Evolutionary conservation across 352 stramenopile genomes (phyloP), one percentile per base, ranked within the genome.

Genomic region (Pythium aristosporum): DNA sequence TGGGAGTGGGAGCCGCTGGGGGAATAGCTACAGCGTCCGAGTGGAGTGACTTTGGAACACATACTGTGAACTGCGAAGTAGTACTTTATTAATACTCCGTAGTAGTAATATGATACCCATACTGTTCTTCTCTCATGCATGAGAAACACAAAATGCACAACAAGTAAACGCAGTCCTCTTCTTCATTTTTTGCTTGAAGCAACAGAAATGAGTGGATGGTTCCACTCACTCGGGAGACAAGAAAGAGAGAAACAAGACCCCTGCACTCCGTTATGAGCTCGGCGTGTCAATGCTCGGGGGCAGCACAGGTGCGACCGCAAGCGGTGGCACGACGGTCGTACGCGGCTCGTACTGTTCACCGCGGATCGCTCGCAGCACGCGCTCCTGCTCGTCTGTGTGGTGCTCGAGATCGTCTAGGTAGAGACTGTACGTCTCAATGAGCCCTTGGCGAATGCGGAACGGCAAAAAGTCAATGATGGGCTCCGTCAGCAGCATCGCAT

Each of bases 391-490:
- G 57, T 88, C 78, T 46, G 77, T 82, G 69, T 93, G 84, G 69
- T 92, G 84, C 71, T 93, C 84, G 42, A 93, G 68, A 62, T 95
- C 86, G 61, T 95, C 86, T 52, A 93, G 66, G 56, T 95, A 88
- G 54, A 95, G 76, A 55, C 85, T 95, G 74, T 95, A 95, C 16
- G 86, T 95, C 67, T 95, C 84, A 63, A 95, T 95, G 34, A 95
- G 75, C 16, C 86, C 86, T 63, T 95, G 86, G 25, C 82, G 84
- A 70, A 95, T 95, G 49, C 86, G 86, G 63, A 91, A 93, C 16
- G 86, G 86, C 44, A 95, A 58, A 63, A 73, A 95, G 63, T 79
- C 87, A 51, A 82, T 79, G 58, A 95, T 87, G 13, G 86, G 86
- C 67, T 95, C 86, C 16, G 84, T 92, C 28, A 95, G 67, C 61